phyloP scores from a whole-genome alignment of 2,329 filamentous ascomycete species.

The Botrytis fabae region DNA sequence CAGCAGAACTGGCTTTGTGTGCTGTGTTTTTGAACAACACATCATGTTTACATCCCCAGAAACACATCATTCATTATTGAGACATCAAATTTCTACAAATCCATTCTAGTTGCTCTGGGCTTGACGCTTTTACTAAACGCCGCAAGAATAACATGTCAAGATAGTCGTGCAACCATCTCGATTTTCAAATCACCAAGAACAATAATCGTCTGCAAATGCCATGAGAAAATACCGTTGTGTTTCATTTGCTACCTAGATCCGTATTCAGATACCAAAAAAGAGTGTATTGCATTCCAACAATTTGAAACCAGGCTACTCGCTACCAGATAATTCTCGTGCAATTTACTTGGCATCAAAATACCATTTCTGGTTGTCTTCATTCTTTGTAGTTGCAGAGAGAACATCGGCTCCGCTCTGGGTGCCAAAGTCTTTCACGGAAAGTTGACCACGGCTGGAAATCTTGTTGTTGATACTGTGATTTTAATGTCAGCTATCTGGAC shows the following conservation, averaged over 20 bases:
- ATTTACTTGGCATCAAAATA: conserved; percentile 4
- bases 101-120: no score
- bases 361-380: conserved; percentile 17
- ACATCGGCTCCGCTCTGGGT: background rate
- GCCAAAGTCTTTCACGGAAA: background rate
- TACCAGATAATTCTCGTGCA: background rate
- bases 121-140: background rate
- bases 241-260: background rate
- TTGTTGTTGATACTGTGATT: conserved; percentile 9
- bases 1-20: no score
- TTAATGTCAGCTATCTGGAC: background rate
- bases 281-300: background rate
- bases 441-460: background rate
- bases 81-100: no score
- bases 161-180: background rate
- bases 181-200: no score
- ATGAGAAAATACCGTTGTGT: background rate
- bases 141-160: background rate
- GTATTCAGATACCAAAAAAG: background rate
- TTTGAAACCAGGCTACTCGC: background rate
- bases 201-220: background rate
- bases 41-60: no score
- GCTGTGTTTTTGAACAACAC: no score
- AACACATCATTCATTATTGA: no score
- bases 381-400: background rate